Conservation (phyloP, 805 yeast genomes). For the Pichia deserticola region DNA sequence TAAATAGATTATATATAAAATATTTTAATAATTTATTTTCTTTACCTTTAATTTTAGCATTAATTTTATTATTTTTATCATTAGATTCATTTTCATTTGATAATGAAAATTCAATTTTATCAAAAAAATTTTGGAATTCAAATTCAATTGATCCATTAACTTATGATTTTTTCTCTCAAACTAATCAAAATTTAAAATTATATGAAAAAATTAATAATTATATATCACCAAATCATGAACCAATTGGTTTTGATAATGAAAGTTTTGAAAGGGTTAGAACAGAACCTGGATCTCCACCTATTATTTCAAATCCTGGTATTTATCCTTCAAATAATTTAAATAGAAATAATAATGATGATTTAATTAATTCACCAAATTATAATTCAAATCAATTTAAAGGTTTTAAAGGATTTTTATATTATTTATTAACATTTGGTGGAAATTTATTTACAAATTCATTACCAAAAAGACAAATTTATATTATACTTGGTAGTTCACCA, state of each 20-base stretch:
- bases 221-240: constrained; percentile 18
- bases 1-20: background rate
- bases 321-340: constrained; percentile 10
- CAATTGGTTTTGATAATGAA: constrained; percentile 19
- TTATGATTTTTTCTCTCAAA: background rate
- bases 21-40: background rate
- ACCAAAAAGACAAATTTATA: constrained; percentile 26
- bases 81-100: background rate
- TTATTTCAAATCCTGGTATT: constrained; percentile 22
- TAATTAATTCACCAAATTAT: background rate
- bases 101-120: background rate
- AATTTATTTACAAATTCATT: background rate
- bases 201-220: constrained; percentile 21
- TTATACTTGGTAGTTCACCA: constrained; percentile 33
- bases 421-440: background rate
- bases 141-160: background rate
- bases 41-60: background rate
- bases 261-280: constrained; percentile 11
- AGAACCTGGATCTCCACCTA: constrained; percentile 25
- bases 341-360: background rate
- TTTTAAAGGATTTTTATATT: background rate
- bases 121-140: background rate
- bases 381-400: background rate
- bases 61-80: background rate
- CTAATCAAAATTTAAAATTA: background rate